Base-by-base conservation (phyloP, 2,329 filamentous ascomycete species). In the Ascomycota sp. region DNA sequence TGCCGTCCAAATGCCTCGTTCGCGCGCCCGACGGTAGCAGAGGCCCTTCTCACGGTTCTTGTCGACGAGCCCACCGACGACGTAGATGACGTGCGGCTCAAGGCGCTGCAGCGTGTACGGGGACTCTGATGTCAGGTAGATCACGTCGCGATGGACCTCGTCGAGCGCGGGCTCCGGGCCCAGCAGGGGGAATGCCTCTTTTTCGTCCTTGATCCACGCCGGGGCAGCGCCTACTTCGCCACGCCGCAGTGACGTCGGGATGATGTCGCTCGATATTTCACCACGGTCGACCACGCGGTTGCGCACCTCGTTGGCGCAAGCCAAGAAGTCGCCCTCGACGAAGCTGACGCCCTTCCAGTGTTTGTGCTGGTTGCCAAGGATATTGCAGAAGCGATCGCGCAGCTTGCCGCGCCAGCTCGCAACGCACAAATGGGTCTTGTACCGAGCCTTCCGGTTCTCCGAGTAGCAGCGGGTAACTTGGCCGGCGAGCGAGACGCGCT, bases 21-120 rank as follows among this genome's bases (percentile, higher is more conserved):
- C 69, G 31, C 67, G 61, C 0, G 89, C 89, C 11, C 77, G 65
- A 42, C 75, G 76, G 61, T 93, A 83, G 53, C 89, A 98, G 23
- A 98, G 63, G 1, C 81, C 83, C 57, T 98, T 98, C 53, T 98
- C 76, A 27, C 89, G 69, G 52, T 98, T 98, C 55, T 85, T 85
- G 56, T 98, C 89, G 19, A 98, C 89, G 23, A 98, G 62, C 0
- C 86, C 89, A 23, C 89, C 89, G 32, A 98, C 77, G 37, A 98
- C 76, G 51, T 98, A 98, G 34, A 73, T 86, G 35, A 76, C 83
- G 53, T 89, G 76, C 1, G 85, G 81, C 48, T 85, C 82, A 26
- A 98, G 65, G 26, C 78, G 68, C 5, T 76, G 74, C 20, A 98
- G 63, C 0, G 78, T 86, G 40, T 92, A 65, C 1, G 78, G 73